These are phyloP conservation scores for Pyrrhoderma noxium DNA, from an alignment of 1,284 basidiomycete species.

Conservation along the genomic window DNA sequence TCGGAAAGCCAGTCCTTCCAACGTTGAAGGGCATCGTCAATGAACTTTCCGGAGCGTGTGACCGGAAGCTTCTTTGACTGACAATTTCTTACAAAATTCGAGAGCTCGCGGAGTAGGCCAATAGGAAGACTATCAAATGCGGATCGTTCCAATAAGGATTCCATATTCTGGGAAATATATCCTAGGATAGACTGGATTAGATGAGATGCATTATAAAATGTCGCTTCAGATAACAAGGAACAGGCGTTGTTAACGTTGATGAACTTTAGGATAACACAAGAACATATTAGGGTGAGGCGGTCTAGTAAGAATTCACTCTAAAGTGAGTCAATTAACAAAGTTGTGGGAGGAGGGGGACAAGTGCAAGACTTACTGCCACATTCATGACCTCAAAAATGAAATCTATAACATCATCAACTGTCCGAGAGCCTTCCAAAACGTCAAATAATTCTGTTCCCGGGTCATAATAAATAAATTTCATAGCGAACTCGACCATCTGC, in stretches of 20 bases:
- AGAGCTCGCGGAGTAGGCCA: slow-evolving; percentile 64
- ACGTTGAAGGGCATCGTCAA: slow-evolving; percentile 54
- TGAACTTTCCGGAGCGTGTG: slow-evolving; percentile 50
- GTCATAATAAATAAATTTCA: slow-evolving; percentile 79
- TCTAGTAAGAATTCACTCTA: slow-evolving; percentile 88
- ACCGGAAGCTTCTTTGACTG: slow-evolving; percentile 68
- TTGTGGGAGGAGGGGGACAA: slow-evolving; percentile 1
- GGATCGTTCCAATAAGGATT: slow-evolving; percentile 78
- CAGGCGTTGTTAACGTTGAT: slow-evolving; percentile 75
- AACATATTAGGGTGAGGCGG: slow-evolving; percentile 80
- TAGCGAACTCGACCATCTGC: slow-evolving; percentile 70
- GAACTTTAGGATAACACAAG: slow-evolving; percentile 62
- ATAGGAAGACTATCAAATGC: slow-evolving; percentile 73
- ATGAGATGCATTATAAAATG: slow-evolving; percentile 66
- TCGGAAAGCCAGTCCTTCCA: slow-evolving; percentile 72
- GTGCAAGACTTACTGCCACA: slow-evolving; percentile 54
- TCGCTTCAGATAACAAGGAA: slow-evolving; percentile 77
- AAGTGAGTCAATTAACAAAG: not conserved
- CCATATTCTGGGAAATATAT: slow-evolving; percentile 82
- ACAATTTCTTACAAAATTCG: slow-evolving; percentile 47
- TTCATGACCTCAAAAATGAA: slow-evolving; percentile 86
- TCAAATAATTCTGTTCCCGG: slow-evolving; percentile 70
- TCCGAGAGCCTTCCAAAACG: slow-evolving; percentile 36
- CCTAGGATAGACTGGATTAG: slow-evolving; percentile 72
- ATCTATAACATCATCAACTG: slow-evolving; percentile 75